A percentile compares a stretch with the other conserved stretches of the same genome.
These are phyloP conservation scores for Musa acuminata DNA, from an alignment of 176 grass and related monocot genomes.

Conservation along the genomic window DNA sequence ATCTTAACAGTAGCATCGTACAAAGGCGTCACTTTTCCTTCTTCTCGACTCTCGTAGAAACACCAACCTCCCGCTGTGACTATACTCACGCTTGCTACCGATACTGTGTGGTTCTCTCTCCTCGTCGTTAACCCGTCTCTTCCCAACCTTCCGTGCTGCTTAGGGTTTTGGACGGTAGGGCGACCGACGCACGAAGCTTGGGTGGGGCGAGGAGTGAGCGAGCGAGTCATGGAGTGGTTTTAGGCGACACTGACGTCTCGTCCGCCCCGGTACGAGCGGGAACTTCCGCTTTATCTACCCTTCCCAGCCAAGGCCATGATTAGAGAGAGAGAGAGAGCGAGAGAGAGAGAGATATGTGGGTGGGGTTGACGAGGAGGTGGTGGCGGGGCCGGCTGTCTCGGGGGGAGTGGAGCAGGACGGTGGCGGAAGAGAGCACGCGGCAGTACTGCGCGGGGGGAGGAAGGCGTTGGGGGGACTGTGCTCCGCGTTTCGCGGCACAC, in stretches of 20 bases:
- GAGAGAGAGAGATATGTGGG: no score
- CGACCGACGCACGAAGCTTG: no score
- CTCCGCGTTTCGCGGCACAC: conserved; percentile 9
- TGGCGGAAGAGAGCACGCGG: background rate
- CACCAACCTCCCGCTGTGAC: background rate
- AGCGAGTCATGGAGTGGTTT: no score
- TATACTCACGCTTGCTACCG: no score
- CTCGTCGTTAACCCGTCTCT: no score
- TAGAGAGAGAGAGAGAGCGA: background rate
- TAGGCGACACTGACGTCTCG: background rate
- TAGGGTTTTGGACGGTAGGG: no score
- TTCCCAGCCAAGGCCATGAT: background rate
- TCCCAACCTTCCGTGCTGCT: no score
- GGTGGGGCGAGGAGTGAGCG: no score
- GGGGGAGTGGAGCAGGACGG: background rate
- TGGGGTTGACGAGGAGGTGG: background rate
- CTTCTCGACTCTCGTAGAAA: background rate
- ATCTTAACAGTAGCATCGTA: background rate
- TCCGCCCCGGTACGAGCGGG: conserved; percentile 10
- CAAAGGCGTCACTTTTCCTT: background rate
- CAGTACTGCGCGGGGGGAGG: background rate
- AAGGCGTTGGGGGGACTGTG: background rate
- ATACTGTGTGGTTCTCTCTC: no score
- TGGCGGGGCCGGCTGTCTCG: background rate
- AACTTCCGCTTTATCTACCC: background rate